These are phyloP conservation scores for Polyporus arcularius DNA, from an alignment of 768 basidiomycete genomes.

Conservation along the genomic window DNA sequence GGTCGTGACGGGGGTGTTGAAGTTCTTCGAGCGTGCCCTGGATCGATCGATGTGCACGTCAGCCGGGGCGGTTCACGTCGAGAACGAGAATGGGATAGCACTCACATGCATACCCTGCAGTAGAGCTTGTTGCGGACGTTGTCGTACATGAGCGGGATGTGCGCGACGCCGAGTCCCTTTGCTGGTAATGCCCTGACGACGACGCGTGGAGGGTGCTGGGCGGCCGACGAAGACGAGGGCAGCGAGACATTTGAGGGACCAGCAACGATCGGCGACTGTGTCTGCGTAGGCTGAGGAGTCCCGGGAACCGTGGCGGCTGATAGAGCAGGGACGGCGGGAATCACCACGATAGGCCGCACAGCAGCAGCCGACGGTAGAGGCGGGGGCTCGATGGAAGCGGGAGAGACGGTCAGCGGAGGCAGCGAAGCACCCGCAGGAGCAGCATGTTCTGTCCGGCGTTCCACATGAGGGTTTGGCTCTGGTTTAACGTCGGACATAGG, in stretches of 20 bases:
- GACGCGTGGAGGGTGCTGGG: neutral
- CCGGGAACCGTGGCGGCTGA: no score
- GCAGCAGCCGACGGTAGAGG: neutral
- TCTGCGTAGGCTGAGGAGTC: no score
- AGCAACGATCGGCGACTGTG: no score
- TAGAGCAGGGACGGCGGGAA: no score
- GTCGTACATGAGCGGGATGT: slow-evolving; percentile 22
- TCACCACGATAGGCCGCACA: no score
- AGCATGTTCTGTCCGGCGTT: no score
- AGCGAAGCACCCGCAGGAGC: no score
- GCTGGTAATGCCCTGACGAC: neutral
- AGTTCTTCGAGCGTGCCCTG: neutral
- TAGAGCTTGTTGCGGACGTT: slow-evolving; percentile 2
- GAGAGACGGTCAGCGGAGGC: no score
- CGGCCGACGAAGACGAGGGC: neutral
- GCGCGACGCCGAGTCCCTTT: slow-evolving; percentile 15
- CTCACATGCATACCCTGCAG: slow-evolving; percentile 25
- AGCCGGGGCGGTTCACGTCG: no score
- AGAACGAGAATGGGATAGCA: neutral
- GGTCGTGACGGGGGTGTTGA: neutral
- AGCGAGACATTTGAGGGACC: neutral
- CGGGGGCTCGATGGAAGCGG: neutral
- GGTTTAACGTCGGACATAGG: no score
- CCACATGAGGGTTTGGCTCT: no score
- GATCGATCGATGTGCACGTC: neutral